These are phyloP conservation scores for Neoboletus brunneissimus DNA, from an alignment of 768 basidiomycete species.

Conservation along the genomic window DNA sequence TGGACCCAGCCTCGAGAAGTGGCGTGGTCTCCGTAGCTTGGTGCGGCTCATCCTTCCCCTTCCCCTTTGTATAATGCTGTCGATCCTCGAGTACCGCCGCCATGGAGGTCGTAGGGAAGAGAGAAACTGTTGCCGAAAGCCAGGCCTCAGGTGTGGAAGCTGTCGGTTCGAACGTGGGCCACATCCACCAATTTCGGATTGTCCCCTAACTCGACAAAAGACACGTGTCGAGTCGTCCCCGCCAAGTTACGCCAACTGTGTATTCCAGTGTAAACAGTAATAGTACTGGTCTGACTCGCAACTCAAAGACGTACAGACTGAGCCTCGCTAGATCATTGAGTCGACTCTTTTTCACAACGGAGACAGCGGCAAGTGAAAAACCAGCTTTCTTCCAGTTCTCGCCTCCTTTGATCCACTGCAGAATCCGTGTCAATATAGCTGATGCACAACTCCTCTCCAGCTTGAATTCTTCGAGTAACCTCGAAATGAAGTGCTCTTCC, in stretches of 20 bases:
- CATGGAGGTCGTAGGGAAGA: slow-evolving; percentile 21
- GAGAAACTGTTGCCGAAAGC: neutral
- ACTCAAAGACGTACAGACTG: neutral
- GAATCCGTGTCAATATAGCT: slow-evolving; percentile 45
- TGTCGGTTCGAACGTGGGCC: slow-evolving; percentile 17
- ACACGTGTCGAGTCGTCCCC: too few species aligned
- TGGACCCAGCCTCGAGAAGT: slow-evolving; percentile 26
- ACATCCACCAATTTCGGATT: slow-evolving; percentile 3
- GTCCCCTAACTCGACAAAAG: neutral
- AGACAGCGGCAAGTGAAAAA: slow-evolving; percentile 54
- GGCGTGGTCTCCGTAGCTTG: slow-evolving; percentile 32
- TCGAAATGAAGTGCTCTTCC: slow-evolving; percentile 49
- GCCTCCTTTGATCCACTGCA: slow-evolving; percentile 36
- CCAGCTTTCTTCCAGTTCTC: slow-evolving; percentile 48
- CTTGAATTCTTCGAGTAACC: slow-evolving; percentile 39
- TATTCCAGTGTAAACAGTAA: neutral
- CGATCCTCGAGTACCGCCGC: slow-evolving; percentile 14
- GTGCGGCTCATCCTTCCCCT: slow-evolving; percentile 22
- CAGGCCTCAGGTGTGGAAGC: slow-evolving; percentile 3
- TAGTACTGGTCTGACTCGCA: neutral
- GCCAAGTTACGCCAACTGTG: too few species aligned
- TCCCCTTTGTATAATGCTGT: slow-evolving; percentile 23
- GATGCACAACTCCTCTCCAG: slow-evolving; percentile 58
- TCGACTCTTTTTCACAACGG: slow-evolving; percentile 37
- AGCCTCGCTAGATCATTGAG: neutral